These are phyloP conservation scores for Chlamydomonas schloesseri DNA, from an alignment of 139 green algal genomes.

Conservation along the genomic window DNA sequence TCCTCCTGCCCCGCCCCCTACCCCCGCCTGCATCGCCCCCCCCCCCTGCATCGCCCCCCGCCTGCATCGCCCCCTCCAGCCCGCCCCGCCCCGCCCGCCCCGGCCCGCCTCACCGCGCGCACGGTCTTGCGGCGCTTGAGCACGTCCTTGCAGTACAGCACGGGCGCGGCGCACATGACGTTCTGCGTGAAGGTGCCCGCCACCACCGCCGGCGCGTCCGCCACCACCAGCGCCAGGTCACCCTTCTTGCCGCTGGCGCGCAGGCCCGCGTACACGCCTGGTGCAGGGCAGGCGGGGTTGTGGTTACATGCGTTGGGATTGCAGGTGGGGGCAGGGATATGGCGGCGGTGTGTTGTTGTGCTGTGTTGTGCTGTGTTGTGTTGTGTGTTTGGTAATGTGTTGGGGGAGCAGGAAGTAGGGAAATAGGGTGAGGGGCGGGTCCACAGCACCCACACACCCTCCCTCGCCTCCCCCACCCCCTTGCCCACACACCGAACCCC, in stretches of 20 bases:
- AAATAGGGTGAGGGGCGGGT: too few species aligned
- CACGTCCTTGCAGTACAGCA: constrained; percentile 93
- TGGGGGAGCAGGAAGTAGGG: too few species aligned
- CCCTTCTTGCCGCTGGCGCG: constrained; percentile 86
- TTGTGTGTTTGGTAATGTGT: background rate
- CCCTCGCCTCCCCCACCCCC: too few species aligned
- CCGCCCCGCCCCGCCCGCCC: background rate
- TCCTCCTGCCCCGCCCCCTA: too few species aligned
- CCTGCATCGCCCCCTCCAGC: background rate
- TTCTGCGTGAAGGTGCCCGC: constrained; percentile 97
- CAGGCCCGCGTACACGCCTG: constrained; percentile 88
- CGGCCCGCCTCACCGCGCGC: constrained; percentile 69
- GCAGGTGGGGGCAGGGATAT: too few species aligned
- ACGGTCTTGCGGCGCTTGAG: constrained; percentile 75
- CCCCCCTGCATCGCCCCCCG: background rate
- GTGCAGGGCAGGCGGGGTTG: background rate
- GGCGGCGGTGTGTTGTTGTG: too few species aligned
- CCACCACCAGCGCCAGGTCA: constrained; percentile 93
- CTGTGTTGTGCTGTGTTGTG: background rate
- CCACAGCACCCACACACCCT: too few species aligned
- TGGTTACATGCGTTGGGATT: too few species aligned
- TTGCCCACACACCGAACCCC: too few species aligned
- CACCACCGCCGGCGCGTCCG: constrained; percentile 79
- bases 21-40: background rate
- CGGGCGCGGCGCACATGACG: constrained; percentile 95